phyloP scores from a whole-genome alignment of 139 green algal species.

The Pleodorina starrii region DNA sequence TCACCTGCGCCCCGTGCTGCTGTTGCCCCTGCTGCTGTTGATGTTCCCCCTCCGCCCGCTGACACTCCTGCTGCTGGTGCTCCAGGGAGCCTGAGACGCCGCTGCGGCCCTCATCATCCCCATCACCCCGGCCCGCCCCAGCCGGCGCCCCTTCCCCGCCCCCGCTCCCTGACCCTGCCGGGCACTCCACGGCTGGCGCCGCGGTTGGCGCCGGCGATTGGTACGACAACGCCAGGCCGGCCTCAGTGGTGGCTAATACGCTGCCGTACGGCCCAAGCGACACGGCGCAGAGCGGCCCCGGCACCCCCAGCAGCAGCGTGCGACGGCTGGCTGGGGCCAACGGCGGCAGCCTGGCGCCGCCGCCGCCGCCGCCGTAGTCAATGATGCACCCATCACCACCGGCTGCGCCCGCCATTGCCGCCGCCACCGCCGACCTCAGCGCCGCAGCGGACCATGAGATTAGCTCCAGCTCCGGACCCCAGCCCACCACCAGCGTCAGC shows the following conservation, averaged over 20 bases:
- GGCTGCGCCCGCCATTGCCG: background rate
- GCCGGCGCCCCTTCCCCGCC: background rate
- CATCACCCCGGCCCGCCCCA: background rate
- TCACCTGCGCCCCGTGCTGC: background rate
- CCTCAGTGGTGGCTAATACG: background rate
- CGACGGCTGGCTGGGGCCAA: background rate
- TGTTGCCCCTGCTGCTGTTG: background rate
- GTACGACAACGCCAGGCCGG: constrained; percentile 6
- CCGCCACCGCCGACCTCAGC: background rate
- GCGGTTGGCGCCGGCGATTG: too few relatives aligned
- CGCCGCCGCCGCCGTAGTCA: background rate
- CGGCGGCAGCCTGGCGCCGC: background rate
- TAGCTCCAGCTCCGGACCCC: constrained; percentile 39
- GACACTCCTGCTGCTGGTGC: background rate
- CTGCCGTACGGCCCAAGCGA: constrained; percentile 1
- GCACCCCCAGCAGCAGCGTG: constrained; percentile 31
- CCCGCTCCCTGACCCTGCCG: background rate
- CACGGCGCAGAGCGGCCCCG: background rate
- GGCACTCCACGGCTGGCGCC: too few relatives aligned
- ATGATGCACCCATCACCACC: background rate
- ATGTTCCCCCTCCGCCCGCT: background rate
- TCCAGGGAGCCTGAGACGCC: too few relatives aligned
- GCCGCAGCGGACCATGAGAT: background rate
- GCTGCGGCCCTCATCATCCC: too few relatives aligned
- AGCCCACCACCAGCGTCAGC: constrained; percentile 7